These are phyloP conservation scores for Pleodorina starrii DNA, from an alignment of 139 green algal species.

Conservation along the genomic window DNA sequence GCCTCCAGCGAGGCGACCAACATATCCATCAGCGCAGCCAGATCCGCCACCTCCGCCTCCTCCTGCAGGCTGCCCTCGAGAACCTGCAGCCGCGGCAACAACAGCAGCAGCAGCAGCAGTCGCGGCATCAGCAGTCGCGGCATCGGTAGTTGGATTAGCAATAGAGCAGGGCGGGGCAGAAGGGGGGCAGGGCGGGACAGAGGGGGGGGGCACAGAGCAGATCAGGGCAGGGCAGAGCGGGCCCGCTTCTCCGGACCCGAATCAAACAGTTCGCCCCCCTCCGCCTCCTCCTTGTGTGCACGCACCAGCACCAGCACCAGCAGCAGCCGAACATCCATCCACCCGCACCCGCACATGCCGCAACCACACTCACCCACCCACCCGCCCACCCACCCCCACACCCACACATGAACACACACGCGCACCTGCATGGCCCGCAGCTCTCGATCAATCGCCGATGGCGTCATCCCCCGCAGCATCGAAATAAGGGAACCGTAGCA, in stretches of 20 bases:
- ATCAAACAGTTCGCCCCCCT: no score
- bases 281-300: no score
- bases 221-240: no score
- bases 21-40: constrained; percentile 80
- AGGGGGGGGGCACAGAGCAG: no score
- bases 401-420: not conserved
- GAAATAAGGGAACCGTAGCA: constrained; percentile 71
- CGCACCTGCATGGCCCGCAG: constrained; percentile 78
- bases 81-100: not conserved
- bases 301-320: no score
- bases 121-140: no score
- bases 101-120: no score
- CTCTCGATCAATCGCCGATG: constrained; percentile 79
- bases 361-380: not conserved
- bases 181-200: no score
- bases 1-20: constrained; percentile 52
- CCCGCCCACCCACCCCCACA: not conserved
- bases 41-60: constrained; percentile 58
- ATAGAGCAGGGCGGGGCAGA: no score
- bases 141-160: no score
- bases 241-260: no score
- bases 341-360: not conserved
- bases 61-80: constrained; percentile 22
- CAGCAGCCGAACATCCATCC: not conserved
- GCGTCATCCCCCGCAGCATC: constrained; percentile 65